A percentile compares a stretch with the other conserved stretches of the same genome.
Evolutionary conservation across 441 rosid genomes (phyloP).

Genomic region (Codiaeum variegatum): DNA sequence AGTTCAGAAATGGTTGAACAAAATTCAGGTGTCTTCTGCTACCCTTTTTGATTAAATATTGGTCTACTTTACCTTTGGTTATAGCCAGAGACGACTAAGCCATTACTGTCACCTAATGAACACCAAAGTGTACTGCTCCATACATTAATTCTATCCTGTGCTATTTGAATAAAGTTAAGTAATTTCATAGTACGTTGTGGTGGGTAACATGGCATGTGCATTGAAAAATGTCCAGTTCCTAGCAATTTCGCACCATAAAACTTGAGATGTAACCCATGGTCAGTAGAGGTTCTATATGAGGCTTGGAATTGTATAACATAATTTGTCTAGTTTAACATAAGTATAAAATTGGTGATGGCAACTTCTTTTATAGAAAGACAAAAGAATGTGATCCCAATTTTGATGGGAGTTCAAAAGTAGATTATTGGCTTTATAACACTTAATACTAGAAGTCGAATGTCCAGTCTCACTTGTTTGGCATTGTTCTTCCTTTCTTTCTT

Average conservation of each 20-base stretch:
- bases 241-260: neutral
- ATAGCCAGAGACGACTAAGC: neutral
- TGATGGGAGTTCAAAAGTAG: neutral
- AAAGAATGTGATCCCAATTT: neutral
- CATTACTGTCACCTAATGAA: neutral
- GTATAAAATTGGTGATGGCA: constrained; percentile 6
- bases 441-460: no score
- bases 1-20: constrained; percentile 71
- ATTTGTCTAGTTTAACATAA: neutral
- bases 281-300: neutral
- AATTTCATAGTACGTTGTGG: neutral
- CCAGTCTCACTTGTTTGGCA: no score
- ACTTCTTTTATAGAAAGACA: neutral
- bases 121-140: neutral
- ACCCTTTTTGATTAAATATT: neutral
- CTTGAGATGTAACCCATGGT: neutral
- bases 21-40: constrained; percentile 55
- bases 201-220: neutral
- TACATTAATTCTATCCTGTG: neutral
- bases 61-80: neutral
- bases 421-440: neutral
- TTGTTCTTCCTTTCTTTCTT: no score
- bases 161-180: neutral
- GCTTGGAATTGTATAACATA: neutral
- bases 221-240: neutral